Evolutionary conservation across 2,329 filamentous ascomycete genomes (phyloP).

Genomic region (Sarocladiaceae sp.): DNA sequence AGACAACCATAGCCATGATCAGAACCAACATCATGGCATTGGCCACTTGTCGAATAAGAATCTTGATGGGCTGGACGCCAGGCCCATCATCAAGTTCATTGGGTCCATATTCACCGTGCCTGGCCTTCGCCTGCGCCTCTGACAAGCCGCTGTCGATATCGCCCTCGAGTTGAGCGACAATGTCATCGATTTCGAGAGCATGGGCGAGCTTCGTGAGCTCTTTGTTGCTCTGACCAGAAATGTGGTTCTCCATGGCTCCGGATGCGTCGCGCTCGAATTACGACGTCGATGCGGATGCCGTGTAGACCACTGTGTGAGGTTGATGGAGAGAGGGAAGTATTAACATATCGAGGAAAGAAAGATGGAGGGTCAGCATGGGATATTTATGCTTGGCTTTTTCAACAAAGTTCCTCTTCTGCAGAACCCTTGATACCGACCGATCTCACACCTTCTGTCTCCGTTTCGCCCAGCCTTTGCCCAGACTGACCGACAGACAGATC

Average conservation of each 20-base stretch:
- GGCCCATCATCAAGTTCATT: constrained; percentile 47
- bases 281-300: background rate
- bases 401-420: background rate
- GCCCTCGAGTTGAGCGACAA: constrained; percentile 47
- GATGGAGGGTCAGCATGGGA: background rate
- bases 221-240: constrained; percentile 25
- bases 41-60: constrained; percentile 52
- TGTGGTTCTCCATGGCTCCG: constrained; percentile 15
- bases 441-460: constrained; percentile 3
- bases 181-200: constrained; percentile 40
- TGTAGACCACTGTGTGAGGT: background rate
- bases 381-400: constrained; percentile 7
- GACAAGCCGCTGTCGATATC: constrained; percentile 50
- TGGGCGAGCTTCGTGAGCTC: constrained; percentile 52
- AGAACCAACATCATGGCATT: constrained; percentile 56
- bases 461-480: constrained; percentile 7
- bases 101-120: constrained; percentile 47
- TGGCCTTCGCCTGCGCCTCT: constrained; percentile 41
- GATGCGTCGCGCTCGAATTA: background rate
- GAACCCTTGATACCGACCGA: background rate
- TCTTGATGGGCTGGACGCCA: constrained; percentile 50
- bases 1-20: constrained; percentile 53
- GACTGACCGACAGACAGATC: background rate
- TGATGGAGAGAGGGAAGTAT: background rate
- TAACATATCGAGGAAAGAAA: background rate